A percentile compares a stretch with the other conserved stretches of the same genome.
phyloP scores from a whole-genome alignment of 2,329 filamentous ascomycete genomes.

The Scedosporium boydii region DNA sequence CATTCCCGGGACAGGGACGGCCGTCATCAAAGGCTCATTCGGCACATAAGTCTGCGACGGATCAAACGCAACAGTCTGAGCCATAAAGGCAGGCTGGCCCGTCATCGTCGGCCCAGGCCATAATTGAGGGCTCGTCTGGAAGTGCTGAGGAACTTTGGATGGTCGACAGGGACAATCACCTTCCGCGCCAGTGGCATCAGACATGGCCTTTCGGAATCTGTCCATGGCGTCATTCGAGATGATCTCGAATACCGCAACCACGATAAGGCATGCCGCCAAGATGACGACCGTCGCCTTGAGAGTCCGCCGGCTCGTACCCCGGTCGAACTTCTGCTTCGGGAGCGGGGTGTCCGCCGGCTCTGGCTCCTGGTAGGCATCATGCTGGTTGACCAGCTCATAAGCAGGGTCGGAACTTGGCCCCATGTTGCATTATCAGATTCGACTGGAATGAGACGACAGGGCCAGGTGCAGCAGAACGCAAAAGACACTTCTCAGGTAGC shows the following conservation, averaged over 20 bases:
- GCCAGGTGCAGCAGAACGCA: not conserved
- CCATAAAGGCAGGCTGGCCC: conserved; percentile 59
- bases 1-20: conserved; percentile 54
- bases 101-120: conserved; percentile 61
- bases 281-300: not conserved
- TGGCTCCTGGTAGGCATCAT: not conserved
- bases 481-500: not conserved
- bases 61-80: conserved; percentile 58
- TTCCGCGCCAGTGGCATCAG: not conserved
- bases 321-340: not conserved
- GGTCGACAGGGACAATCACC: conserved; percentile 19
- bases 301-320: not conserved
- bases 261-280: conserved; percentile 3
- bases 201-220: not conserved
- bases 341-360: not conserved
- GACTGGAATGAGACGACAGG: not conserved
- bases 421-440: not conserved
- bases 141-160: conserved; percentile 48
- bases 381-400: conserved; percentile 5
- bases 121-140: conserved; percentile 50
- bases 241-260: conserved; percentile 3
- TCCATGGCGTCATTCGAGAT: conserved; percentile 5
- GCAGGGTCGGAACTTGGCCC: not conserved
- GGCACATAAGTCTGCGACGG: conserved; percentile 57
- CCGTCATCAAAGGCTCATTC: conserved; percentile 62